These are phyloP conservation scores for Ballota nigra DNA, from an alignment of 257 asterid genomes.

Conservation along the genomic window DNA sequence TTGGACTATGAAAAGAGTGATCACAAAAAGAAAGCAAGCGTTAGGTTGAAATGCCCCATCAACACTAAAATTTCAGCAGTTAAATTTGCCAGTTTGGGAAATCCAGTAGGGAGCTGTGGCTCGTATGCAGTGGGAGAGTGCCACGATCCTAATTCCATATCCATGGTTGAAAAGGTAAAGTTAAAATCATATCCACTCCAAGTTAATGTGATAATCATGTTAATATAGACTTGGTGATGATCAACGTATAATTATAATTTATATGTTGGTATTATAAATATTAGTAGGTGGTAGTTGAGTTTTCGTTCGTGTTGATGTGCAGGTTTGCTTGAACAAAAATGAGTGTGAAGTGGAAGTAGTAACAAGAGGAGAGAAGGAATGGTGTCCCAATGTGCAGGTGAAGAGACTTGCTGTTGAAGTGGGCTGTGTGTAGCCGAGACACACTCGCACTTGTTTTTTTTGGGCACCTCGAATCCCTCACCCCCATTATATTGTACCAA, in stretches of 20 bases:
- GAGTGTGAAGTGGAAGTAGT: conserved; percentile 42
- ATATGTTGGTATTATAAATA: too few relatives aligned
- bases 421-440: conserved; percentile 34
- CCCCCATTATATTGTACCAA: not conserved
- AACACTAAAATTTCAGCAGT: conserved; percentile 42
- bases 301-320: conserved; percentile 7
- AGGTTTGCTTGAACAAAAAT: conserved; percentile 60
- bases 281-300: too few relatives aligned
- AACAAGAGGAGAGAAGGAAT: conserved; percentile 23
- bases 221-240: too few relatives aligned
- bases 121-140: conserved; percentile 50
- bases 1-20: conserved; percentile 33
- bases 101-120: conserved; percentile 70
- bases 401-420: conserved; percentile 64
- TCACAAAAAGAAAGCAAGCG: conserved; percentile 28
- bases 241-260: too few relatives aligned
- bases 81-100: conserved; percentile 73
- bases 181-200: not conserved
- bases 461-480: not conserved
- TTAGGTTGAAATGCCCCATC: conserved; percentile 51
- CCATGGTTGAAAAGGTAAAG: conserved; percentile 47
- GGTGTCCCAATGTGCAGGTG: conserved; percentile 39
- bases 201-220: not conserved
- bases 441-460: not conserved
- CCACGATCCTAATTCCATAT: conserved; percentile 50